Percentiles rank a stretch among this genome's conserved stretches.
phyloP scores from a whole-genome alignment of 139 green algal species.

The Deuterostichococcus epilithicus region DNA sequence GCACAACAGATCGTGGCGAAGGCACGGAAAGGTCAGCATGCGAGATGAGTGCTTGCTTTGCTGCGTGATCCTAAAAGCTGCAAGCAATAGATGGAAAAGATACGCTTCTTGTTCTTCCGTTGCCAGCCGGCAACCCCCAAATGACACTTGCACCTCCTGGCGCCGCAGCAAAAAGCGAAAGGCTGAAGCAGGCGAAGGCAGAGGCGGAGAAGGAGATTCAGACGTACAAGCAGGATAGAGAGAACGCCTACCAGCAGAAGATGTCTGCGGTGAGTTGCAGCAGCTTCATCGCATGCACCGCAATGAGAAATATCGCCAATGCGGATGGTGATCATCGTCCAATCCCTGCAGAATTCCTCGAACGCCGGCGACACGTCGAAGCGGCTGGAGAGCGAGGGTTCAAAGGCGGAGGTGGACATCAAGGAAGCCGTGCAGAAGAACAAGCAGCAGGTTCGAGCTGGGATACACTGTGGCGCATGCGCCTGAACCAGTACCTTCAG shows the following conservation, averaged over 20 bases:
- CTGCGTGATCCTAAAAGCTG: neutral
- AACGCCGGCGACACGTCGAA: neutral
- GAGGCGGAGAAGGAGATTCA: conserved; percentile 81
- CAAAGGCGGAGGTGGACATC: neutral
- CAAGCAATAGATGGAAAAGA: too few relatives aligned
- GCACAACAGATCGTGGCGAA: conserved; percentile 80
- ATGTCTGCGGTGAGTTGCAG: conserved; percentile 39
- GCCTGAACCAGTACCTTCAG: too few relatives aligned
- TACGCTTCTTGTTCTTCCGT: too few relatives aligned
- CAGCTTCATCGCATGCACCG: too few relatives aligned
- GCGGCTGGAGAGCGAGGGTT: neutral
- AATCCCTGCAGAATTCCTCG: neutral
- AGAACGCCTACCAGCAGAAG: conserved; percentile 73
- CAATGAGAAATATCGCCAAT: too few relatives aligned
- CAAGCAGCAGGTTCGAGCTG: neutral
- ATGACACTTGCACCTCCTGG: too few relatives aligned
- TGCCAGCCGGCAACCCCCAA: too few relatives aligned
- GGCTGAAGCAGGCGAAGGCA: conserved; percentile 75
- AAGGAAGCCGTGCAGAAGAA: neutral
- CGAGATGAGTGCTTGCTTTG: neutral
- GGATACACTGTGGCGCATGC: neutral
- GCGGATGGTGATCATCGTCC: too few relatives aligned
- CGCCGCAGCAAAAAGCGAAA: conserved; percentile 69
- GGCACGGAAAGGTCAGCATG: conserved; percentile 66
- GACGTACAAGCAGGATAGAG: conserved; percentile 66